A percentile compares a stretch with the other conserved stretches of the same genome.
phyloP scores from a whole-genome alignment of 176 grass and related monocot genomes.

The Rhynchospora breviuscula region DNA sequence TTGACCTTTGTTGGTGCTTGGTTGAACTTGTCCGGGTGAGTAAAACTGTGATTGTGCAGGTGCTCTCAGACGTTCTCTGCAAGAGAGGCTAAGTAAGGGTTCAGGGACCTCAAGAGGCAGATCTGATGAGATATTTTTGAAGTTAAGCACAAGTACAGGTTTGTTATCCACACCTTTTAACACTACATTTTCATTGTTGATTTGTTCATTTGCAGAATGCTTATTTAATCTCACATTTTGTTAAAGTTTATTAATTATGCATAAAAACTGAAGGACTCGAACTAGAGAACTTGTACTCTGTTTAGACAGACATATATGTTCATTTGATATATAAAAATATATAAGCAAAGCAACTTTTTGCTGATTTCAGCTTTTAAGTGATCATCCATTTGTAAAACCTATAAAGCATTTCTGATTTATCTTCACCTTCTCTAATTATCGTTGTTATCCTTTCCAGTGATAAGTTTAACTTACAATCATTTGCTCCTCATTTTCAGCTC shows the following conservation, averaged over 20 bases:
- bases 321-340: not conserved
- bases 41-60: slow-evolving; percentile 35
- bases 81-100: slow-evolving; percentile 66
- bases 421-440: not conserved
- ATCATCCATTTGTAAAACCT: not conserved
- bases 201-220: not conserved
- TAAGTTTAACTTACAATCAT: slow-evolving; percentile 11
- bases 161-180: not conserved
- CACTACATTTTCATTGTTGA: not conserved
- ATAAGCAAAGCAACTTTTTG: not conserved
- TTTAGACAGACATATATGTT: not conserved
- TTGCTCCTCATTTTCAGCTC: slow-evolving; percentile 47
- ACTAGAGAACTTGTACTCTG: not conserved
- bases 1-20: not conserved
- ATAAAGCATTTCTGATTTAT: too few relatives aligned
- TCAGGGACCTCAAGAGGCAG: slow-evolving; percentile 30
- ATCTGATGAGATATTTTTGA: slow-evolving; percentile 59
- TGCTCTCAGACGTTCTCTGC: slow-evolving; percentile 78
- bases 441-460: not conserved
- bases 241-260: not conserved
- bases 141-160: slow-evolving; percentile 73
- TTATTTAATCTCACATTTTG: not conserved
- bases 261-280: not conserved
- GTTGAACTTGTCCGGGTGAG: not conserved
- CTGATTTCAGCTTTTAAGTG: not conserved